Evolutionary conservation across 1,284 basidiomycete species (phyloP), one percentile per base, ranked within the genome.

Genomic region (Heterobasidion occidentale): DNA sequence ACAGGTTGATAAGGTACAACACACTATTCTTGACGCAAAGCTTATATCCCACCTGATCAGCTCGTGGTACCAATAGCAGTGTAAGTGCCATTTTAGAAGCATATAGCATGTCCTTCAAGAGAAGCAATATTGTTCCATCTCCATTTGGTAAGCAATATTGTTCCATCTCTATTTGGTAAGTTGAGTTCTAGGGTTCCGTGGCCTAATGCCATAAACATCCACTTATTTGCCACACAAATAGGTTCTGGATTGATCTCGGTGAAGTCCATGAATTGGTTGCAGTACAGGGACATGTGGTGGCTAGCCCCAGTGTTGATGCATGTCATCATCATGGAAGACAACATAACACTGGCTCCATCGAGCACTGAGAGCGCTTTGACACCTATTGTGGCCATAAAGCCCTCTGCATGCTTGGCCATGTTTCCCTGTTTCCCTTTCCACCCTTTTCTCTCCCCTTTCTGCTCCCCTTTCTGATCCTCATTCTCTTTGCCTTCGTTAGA

Each of bases 51-150:
- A 63, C 58, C 34, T 60, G 36, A 54, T 69, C 62, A 8, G 73
- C 59, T 42, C 59, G 60, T 19, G 61, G 52, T 20, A 71, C 62
- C 0, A n/a, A 74, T 9, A 74, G 59, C 8, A 74, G 70, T 11
- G 67, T 71, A 56, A 64, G 68, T 11, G 64, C 65, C 57, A 74
- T 68, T 14, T 63, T 56, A 8, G 73, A 70, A 34, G 67, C 64
- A 52, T 74, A 71, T 44, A 71, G 64, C 19, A 71, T 68, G 20
- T 46, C 33, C 17, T n/a, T 33, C 12, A 52, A 44, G 5, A 33
- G 46, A 5, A 52, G 14, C 5, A 9, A 20, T 7, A 34, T 46
- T 3, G 49, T 36, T 14, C 15, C 35, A 14, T 34, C 9, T 8
- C 49, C 42, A 12, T 42, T 12, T 9, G 50, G 49, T 33, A 51